Percentiles rank a stretch among this genome's conserved stretches.
phyloP scores from a whole-genome alignment of 2,329 filamentous ascomycete genomes.

The Emericellopsis cladophorae region DNA sequence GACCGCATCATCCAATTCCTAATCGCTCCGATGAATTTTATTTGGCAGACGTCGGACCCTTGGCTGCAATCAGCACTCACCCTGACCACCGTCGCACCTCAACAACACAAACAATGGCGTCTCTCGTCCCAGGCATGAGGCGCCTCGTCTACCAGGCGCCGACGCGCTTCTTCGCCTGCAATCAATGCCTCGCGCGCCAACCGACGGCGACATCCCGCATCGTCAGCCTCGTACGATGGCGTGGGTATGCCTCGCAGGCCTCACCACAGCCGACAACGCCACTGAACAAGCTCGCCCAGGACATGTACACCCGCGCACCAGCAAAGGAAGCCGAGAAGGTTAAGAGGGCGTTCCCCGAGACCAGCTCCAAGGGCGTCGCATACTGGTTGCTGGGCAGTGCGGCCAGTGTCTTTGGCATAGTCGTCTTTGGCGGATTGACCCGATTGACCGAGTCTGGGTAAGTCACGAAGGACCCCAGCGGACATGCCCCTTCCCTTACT shows the following conservation, averaged over 20 bases:
- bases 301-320: constrained; percentile 10
- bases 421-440: constrained; percentile 88
- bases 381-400: constrained; percentile 92
- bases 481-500: not conserved
- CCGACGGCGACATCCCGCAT: constrained; percentile 16
- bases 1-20: too few species aligned
- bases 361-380: constrained; percentile 64
- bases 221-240: constrained; percentile 24
- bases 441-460: constrained; percentile 93
- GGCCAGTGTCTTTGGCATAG: constrained; percentile 89
- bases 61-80: not conserved
- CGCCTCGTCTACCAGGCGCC: constrained; percentile 25
- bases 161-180: constrained; percentile 29
- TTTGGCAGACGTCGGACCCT: too few species aligned
- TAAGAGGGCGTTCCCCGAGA: constrained; percentile 34
- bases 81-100: not conserved
- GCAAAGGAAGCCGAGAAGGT: constrained; percentile 11
- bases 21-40: too few species aligned
- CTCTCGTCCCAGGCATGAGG: constrained; percentile 27
- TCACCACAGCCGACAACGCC: constrained; percentile 11
- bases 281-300: constrained; percentile 12
- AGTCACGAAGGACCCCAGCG: constrained; percentile 6
- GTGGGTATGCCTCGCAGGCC: constrained; percentile 21
- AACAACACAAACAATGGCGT: constrained; percentile 20
- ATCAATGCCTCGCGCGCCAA: constrained; percentile 28